Base-by-base conservation (phyloP, 2,329 filamentous ascomycete species). In the Colletotrichum phormii region DNA sequence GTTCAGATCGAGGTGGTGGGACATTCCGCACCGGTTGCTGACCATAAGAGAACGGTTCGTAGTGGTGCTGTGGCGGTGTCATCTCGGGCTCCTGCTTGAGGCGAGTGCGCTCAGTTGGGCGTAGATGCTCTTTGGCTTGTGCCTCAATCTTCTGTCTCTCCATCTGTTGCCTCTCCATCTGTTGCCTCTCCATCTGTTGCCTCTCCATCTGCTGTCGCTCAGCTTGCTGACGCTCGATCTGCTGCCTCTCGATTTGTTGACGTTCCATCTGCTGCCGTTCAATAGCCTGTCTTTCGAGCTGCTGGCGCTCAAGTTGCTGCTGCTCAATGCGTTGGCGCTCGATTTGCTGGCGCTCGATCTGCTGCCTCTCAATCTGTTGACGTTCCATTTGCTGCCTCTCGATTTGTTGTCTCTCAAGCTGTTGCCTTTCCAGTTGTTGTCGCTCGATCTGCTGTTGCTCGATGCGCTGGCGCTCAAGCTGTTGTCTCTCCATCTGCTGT, bases 1-100 rank as follows among this genome's bases (percentile, higher is more conserved):
- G 82, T 66, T 89, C 87, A 42, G 77, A 76, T 62, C 86, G 79
- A 7, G 84, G 77, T 26, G 82, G 79, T 33, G 65, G 71, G 4
- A 82, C 80, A 22, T 80, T 81, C 31, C 85, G 65, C 29, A 60
- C 84, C 53, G 81, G 78, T 60, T 83, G 80, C 53, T 82, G 82
- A 22, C 82, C 83, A 64, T 84, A 81, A 22, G 81, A 79, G 67
- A 84, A 88, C 0, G 82, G 80, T 51, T 89, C 87, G 71, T 85
- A 86, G 49, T 84, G 86, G 68, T 82, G 83, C 46, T 81, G 82
- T 13, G 78, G 74, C 18, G 72, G 75, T n/a, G 78, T 77, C 57
- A 83, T 75, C 59, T 89, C 87, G 3, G 84, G 84, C 75, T 89
- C 88, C 74, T 88, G 86, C 78, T 89, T 89, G 60, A 89, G 53